Percentiles rank a stretch among this genome's conserved stretches.
phyloP scores from a whole-genome alignment of 345 rosid genomes.

The Laguncularia racemosa region DNA sequence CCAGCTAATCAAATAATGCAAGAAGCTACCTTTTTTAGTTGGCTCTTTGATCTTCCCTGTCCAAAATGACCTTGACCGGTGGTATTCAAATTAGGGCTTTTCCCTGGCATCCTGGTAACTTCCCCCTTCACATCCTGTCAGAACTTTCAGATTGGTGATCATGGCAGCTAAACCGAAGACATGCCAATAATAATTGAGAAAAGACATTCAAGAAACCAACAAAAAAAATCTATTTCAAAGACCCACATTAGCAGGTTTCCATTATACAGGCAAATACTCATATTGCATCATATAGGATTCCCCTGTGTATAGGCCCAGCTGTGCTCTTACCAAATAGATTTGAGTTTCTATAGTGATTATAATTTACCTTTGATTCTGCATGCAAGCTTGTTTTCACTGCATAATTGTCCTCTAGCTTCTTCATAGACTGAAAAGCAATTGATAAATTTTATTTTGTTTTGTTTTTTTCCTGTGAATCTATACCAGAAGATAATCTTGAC shows the following conservation, averaged over 20 bases:
- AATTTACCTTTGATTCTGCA: constrained; percentile 36
- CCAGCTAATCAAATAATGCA: constrained; percentile 38
- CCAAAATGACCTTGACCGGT: constrained; percentile 22
- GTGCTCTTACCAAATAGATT: too few relatives aligned
- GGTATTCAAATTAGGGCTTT: constrained; percentile 32
- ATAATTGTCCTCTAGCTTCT: constrained; percentile 30
- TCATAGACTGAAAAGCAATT: constrained; percentile 24
- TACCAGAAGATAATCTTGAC: background rate
- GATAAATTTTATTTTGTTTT: background rate
- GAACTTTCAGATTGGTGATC: constrained; percentile 5
- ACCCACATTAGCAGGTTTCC: too few relatives aligned
- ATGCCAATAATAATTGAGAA: too few relatives aligned
- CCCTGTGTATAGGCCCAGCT: too few relatives aligned
- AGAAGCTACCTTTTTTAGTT: constrained; percentile 33
- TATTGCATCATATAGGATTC: too few relatives aligned
- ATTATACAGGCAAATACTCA: too few relatives aligned
- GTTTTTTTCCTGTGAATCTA: background rate
- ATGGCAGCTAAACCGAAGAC: background rate
- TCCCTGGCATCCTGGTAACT: constrained; percentile 29
- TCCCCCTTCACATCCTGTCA: constrained; percentile 35
- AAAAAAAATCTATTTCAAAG: too few relatives aligned
- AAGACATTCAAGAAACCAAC: too few relatives aligned
- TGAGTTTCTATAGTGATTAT: background rate
- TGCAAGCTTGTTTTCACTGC: constrained; percentile 16
- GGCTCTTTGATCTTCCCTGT: constrained; percentile 20